phyloP scores from a whole-genome alignment of 2,329 filamentous ascomycete genomes.

The Exserohilum turcica region DNA sequence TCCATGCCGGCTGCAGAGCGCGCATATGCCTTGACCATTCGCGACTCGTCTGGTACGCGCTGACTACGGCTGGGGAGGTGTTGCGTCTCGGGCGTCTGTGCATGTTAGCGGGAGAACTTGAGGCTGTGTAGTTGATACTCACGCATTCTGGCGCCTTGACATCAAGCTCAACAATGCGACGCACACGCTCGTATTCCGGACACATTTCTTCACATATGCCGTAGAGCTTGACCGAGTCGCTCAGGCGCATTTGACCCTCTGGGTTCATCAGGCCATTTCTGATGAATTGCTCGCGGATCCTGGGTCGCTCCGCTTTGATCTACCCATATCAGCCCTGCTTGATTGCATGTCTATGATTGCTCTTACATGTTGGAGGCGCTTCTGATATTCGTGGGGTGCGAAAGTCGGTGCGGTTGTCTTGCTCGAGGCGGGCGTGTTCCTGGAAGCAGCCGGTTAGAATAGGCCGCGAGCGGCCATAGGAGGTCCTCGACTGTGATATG shows the following conservation, averaged over 20 bases:
- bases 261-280: constrained; percentile 52
- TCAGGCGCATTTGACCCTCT: constrained; percentile 62
- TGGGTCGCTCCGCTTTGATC: constrained; percentile 49
- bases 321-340: constrained; percentile 21
- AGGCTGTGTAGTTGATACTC: neutral
- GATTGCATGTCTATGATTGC: neutral
- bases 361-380: constrained; percentile 35
- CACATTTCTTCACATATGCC: constrained; percentile 69
- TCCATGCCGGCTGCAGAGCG: constrained; percentile 67
- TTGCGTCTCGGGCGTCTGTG: constrained; percentile 40
- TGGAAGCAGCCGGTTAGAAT: constrained; percentile 23
- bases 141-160: constrained; percentile 63
- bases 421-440: constrained; percentile 12
- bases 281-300: constrained; percentile 48
- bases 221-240: constrained; percentile 65
- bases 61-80: constrained; percentile 33
- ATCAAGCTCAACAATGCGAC: constrained; percentile 66
- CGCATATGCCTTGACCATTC: constrained; percentile 69
- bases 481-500: constrained; percentile 9
- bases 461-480: constrained; percentile 27
- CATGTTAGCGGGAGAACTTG: neutral
- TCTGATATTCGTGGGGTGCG: constrained; percentile 29
- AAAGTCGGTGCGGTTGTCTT: constrained; percentile 30
- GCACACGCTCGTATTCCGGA: constrained; percentile 65
- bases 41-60: constrained; percentile 54